Percentiles rank a stretch among this genome's conserved stretches.
Evolutionary conservation across 2,329 filamentous ascomycete species (phyloP).

Genomic region (Chaetomium strumarium): DNA sequence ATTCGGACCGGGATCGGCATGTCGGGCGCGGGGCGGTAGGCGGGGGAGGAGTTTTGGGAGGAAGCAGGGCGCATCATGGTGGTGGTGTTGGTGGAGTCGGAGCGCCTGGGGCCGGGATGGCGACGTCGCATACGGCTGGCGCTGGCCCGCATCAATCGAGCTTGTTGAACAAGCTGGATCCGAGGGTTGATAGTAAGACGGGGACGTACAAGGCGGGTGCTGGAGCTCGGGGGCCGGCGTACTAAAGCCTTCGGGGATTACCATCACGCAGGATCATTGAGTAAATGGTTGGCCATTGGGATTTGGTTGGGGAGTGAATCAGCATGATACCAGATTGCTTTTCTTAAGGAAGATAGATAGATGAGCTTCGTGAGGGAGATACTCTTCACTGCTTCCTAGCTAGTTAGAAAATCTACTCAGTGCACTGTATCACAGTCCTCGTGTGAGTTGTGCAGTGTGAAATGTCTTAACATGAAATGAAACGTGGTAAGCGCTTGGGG

Average conservation of each 20-base stretch:
- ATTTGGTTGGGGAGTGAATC: not conserved
- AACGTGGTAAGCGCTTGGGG: not conserved
- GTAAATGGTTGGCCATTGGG: not conserved
- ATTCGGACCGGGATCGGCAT: slow-evolving; percentile 16
- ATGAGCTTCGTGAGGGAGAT: no score
- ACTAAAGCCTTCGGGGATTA: not conserved
- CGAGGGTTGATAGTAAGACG: slow-evolving; percentile 34
- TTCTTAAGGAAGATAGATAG: not conserved
- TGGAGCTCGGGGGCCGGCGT: not conserved
- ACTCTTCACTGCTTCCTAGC: no score
- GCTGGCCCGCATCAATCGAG: slow-evolving; percentile 36
- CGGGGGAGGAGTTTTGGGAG: no score
- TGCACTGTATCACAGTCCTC: no score
- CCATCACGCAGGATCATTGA: not conserved
- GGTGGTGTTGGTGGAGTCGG: no score
- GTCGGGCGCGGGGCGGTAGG: not conserved
- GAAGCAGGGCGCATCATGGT: no score
- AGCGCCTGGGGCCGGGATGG: no score
- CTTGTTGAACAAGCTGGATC: slow-evolving; percentile 38
- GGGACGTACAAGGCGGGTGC: slow-evolving; percentile 4
- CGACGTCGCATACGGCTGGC: not conserved
- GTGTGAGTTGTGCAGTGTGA: no score
- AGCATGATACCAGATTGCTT: not conserved
- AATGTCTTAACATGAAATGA: not conserved
- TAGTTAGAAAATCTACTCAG: no score